Base-by-base conservation (phyloP, 2,329 filamentous ascomycete genomes). In the Nothomitra cinnamomea region DNA sequence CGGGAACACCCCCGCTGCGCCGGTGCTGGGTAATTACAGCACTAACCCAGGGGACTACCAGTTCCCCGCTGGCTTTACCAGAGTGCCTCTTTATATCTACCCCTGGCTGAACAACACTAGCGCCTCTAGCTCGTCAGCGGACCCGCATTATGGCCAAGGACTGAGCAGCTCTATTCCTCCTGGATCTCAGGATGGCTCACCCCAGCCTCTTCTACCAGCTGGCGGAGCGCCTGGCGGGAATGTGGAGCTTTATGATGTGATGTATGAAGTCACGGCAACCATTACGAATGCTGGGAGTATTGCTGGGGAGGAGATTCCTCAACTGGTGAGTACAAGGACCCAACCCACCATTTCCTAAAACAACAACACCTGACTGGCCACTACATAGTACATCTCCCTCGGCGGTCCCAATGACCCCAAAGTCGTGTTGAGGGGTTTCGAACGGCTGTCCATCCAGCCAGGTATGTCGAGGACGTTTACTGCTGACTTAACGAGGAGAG, bases 381-480 rank as follows among this genome's bases (percentile, higher is more conserved):
- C n/a, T n/a, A n/a, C n/a, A 35, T 15, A 49, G 45, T 90, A 96
- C 67, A 64, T 96, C 53, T 80, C 76, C 28, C 83, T 94, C 1
- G 90, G 89, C 51, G 88, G 87, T 0, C 76, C 83, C 0, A 75
- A 82, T 38, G 85, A 95, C 62, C 74, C 79, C 7, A 70, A 70
- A 54, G 69, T 76, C 42, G 75, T 77, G 2, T 79, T 96, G 13
- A 82, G 90, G 57, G 82, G 82, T 45, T 96, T 95, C 62, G 85
- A 94, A 55, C 79, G 87, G 48, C 67, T 95, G 55, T 74, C 72
- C 51, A 80, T 95, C 57, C 72, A 76, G 2, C 76, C 86, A 0
- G 87, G 86, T n/a, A 66, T 79, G 66, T 79, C 75, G 52, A 73
- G 70, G 2, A 77, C 73, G 1, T 94, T 92, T 71, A 72, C 66